Evolutionary conservation across 805 yeast genomes (phyloP).

Genomic region (Starmerella scarabaei): DNA sequence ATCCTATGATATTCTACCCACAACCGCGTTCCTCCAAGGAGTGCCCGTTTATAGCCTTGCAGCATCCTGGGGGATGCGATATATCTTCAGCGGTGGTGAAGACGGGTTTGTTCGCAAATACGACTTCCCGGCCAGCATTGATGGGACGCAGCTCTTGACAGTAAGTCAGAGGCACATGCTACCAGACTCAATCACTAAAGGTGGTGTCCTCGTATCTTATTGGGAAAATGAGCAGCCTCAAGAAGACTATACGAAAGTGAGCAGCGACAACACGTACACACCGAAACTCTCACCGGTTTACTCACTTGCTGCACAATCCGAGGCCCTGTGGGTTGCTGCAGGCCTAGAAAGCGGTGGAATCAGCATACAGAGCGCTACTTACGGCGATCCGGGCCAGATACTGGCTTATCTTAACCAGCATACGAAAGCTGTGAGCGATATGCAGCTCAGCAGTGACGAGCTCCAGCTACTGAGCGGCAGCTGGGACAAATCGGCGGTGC

Average conservation of each 20-base stretch:
- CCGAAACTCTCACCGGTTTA: conserved; percentile 67
- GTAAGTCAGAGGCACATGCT: conserved; percentile 82
- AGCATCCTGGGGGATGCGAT: conserved; percentile 65
- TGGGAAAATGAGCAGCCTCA: conserved; percentile 96
- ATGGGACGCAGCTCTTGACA: conserved; percentile 76
- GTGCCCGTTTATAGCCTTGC: conserved; percentile 67
- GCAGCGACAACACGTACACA: conserved; percentile 25
- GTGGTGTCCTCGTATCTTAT: conserved; percentile 70
- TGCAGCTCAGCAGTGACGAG: conserved; percentile 51
- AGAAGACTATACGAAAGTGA: conserved; percentile 32
- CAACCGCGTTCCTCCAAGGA: conserved; percentile 77
- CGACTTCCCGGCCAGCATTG: conserved; percentile 72
- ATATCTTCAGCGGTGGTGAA: conserved; percentile 88
- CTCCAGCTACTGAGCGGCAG: conserved; percentile 62
- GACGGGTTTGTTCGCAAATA: conserved; percentile 88
- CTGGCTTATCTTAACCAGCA: conserved; percentile 68
- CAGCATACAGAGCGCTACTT: conserved; percentile 65
- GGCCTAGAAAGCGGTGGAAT: conserved; percentile 78
- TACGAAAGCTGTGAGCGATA: conserved; percentile 58
- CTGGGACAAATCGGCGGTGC: conserved; percentile 72
- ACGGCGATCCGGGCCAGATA: conserved; percentile 60
- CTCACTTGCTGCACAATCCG: conserved; percentile 69
- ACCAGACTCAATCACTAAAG: conserved; percentile 72
- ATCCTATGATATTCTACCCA: conserved; percentile 58
- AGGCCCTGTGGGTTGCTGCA: conserved; percentile 70